Conservation (phyloP, 176 grass and related monocot genomes). For the Bromus sterilis region DNA sequence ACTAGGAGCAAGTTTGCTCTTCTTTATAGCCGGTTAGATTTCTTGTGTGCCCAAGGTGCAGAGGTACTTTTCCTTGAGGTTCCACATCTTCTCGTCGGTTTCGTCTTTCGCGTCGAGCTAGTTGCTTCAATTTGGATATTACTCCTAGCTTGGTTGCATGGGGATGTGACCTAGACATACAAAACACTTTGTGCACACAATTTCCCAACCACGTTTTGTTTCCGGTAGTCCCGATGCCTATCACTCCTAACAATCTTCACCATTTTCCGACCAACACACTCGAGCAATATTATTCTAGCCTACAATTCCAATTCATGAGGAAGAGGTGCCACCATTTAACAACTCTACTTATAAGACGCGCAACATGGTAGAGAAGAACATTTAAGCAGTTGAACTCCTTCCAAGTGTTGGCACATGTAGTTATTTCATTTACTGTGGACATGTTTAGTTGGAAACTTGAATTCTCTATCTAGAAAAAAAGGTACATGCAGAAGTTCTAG, state of each 20-base stretch:
- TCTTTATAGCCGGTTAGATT: too few species aligned
- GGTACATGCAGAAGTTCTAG: too few species aligned
- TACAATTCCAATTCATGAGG: background rate
- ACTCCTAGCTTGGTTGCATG: background rate
- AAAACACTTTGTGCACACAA: background rate
- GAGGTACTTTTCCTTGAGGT: background rate
- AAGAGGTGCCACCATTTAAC: background rate
- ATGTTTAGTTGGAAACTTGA: too few species aligned
- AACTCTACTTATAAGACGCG: background rate
- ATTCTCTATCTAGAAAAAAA: too few species aligned
- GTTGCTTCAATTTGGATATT: background rate
- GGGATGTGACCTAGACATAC: background rate
- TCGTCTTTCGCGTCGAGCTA: background rate
- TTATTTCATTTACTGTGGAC: background rate
- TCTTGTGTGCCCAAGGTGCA: too few species aligned
- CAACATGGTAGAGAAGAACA: background rate
- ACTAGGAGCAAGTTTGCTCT: too few species aligned
- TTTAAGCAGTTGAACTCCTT: background rate
- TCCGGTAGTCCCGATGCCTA: background rate
- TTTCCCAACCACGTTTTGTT: accelerated
- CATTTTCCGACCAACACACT: background rate
- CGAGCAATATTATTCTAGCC: background rate
- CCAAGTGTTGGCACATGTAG: background rate
- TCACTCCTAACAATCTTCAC: background rate
- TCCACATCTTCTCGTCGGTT: background rate